phyloP scores from a whole-genome alignment of 768 basidiomycete species.

The Cyclocybe aegerita region DNA sequence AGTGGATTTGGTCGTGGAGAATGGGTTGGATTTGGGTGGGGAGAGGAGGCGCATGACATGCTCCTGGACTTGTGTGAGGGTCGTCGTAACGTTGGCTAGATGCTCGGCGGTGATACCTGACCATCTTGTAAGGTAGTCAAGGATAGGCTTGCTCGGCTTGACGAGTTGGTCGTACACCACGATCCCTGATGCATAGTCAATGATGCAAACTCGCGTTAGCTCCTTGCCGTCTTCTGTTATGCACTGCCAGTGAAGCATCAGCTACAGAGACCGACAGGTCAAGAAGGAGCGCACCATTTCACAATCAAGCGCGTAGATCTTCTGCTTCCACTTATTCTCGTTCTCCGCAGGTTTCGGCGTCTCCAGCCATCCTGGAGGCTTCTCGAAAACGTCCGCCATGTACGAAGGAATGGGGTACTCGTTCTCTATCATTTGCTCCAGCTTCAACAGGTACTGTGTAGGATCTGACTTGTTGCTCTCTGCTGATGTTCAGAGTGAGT shows the following conservation, averaged over 20 bases:
- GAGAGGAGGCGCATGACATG: slow-evolving; percentile 66
- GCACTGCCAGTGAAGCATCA: slow-evolving; percentile 50
- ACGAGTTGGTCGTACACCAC: slow-evolving; percentile 89
- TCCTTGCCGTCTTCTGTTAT: slow-evolving; percentile 88
- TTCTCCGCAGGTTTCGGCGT: slow-evolving; percentile 49
- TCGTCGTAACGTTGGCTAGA: slow-evolving; percentile 70
- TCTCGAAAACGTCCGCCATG: slow-evolving; percentile 68
- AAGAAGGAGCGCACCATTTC: slow-evolving; percentile 75
- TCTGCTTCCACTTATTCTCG: slow-evolving; percentile 37
- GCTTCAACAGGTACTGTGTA: slow-evolving; percentile 67
- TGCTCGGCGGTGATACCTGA: slow-evolving; percentile 88
- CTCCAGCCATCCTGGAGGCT: slow-evolving; percentile 77
- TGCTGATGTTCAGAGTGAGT: slow-evolving; percentile 33
- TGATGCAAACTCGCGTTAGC: slow-evolving; percentile 79
- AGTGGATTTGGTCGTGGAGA: slow-evolving; percentile 24
- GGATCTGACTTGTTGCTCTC: slow-evolving; percentile 66
- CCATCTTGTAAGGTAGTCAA: slow-evolving; percentile 95
- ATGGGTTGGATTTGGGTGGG: slow-evolving; percentile 44
- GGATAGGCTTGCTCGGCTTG: slow-evolving; percentile 80
- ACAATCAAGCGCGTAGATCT: slow-evolving; percentile 88
- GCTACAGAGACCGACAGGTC: slow-evolving; percentile 1
- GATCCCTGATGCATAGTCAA: slow-evolving; percentile 71
- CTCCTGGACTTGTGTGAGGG: slow-evolving; percentile 75
- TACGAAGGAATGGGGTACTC: slow-evolving; percentile 91
- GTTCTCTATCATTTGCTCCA: slow-evolving; percentile 91